Conservation (phyloP, 306 rosid genomes). For the Medicago truncatula region DNA sequence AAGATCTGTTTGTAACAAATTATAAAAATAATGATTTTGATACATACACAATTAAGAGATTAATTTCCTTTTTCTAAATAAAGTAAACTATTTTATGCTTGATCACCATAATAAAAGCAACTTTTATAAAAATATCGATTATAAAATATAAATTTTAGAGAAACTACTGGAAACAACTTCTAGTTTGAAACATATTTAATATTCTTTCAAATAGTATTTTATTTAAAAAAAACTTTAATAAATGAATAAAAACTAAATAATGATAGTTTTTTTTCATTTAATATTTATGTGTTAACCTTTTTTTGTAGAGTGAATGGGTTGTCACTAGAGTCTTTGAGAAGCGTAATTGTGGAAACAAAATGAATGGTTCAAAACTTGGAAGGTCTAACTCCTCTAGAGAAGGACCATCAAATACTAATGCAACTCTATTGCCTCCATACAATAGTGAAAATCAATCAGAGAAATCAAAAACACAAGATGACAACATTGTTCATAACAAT, state of each 20-base stretch:
- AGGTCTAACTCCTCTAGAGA: conserved; percentile 43
- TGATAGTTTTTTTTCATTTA: not conserved
- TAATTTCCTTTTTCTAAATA: too few species aligned
- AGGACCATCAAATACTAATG: conserved; percentile 15
- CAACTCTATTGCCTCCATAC: conserved; percentile 49
- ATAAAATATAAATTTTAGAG: too few species aligned
- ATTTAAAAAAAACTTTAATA: too few species aligned
- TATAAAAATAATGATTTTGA: not conserved
- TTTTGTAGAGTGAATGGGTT: conserved; percentile 80
- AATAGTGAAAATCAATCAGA: conserved; percentile 47
- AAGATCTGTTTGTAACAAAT: not conserved
- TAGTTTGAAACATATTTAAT: not conserved
- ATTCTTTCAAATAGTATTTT: too few species aligned
- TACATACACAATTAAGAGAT: not conserved
- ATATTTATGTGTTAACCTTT: not conserved
- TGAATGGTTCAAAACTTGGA: conserved; percentile 46
- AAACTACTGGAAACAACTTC: not conserved
- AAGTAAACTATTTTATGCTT: too few species aligned
- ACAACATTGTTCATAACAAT: conserved; percentile 34
- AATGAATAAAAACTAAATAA: not conserved
- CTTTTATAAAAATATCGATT: too few species aligned
- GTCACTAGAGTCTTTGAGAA: conserved; percentile 67
- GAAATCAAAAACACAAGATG: conserved; percentile 44
- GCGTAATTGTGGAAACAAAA: conserved; percentile 47
- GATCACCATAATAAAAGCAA: too few species aligned